Evolutionary conservation across 1,139 yeast genomes (phyloP).

Genomic region (Williopsis jadinii): DNA sequence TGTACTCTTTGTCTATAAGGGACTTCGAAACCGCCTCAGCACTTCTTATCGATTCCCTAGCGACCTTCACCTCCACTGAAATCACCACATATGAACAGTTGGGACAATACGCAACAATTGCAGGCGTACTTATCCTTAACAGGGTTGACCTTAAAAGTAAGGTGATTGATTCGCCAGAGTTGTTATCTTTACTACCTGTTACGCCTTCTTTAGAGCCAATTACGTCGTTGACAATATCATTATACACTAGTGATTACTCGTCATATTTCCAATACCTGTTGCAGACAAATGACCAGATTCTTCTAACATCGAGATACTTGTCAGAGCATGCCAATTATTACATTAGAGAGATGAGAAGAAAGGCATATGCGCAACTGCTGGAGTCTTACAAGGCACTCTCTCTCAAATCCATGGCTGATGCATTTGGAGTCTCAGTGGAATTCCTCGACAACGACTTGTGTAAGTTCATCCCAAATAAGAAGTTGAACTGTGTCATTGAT

Average conservation of each 20-base stretch:
- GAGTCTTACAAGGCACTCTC: constrained; percentile 92
- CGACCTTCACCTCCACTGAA: constrained; percentile 96
- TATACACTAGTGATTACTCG: constrained; percentile 85
- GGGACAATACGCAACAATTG: constrained; percentile 79
- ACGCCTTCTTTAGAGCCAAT: constrained; percentile 74
- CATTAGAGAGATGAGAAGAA: constrained; percentile 89
- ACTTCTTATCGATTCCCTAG: constrained; percentile 80
- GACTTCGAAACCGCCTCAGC: constrained; percentile 80
- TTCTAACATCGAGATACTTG: constrained; percentile 70
- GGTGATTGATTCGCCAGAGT: constrained; percentile 91
- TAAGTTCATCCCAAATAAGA: constrained; percentile 87
- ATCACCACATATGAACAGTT: constrained; percentile 84
- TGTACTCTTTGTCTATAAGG: constrained; percentile 78
- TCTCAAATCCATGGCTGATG: constrained; percentile 86
- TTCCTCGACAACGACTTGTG: constrained; percentile 80
- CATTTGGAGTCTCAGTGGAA: constrained; percentile 81
- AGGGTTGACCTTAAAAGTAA: constrained; percentile 81
- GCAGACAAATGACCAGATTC: constrained; percentile 68
- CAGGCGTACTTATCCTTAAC: constrained; percentile 77
- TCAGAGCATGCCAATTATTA: constrained; percentile 76
- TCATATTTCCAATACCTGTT: constrained; percentile 74
- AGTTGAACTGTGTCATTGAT: constrained; percentile 92
- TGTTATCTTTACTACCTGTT: constrained; percentile 70
- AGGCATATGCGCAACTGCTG: constrained; percentile 88
- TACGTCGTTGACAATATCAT: constrained; percentile 73